Conservation (phyloP, 495 filamentous ascomycete genomes). For the Poronia punctata region DNA sequence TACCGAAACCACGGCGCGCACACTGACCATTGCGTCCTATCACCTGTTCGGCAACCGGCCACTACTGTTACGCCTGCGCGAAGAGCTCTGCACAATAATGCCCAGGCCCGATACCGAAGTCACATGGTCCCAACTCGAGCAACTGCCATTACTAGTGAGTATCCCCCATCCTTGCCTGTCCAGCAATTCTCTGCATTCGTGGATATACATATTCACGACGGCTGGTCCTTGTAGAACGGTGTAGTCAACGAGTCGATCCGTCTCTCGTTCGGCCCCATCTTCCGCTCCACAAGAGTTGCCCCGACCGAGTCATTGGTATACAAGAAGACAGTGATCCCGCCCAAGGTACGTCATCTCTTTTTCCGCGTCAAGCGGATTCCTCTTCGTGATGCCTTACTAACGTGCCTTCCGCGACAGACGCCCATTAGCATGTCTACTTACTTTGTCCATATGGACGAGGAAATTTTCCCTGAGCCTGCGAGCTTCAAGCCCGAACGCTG, state of each 20-base stretch:
- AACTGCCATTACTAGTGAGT: neutral
- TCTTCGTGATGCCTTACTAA: too few relatives aligned
- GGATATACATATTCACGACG: too few relatives aligned
- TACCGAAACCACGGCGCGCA: slow-evolving; percentile 19
- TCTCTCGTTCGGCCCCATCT: neutral
- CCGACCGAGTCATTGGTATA: neutral
- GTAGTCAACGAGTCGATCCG: slow-evolving; percentile 1
- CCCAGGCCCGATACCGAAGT: neutral
- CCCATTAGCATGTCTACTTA: slow-evolving; percentile 3
- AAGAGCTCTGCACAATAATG: neutral
- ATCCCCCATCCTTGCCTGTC: neutral
- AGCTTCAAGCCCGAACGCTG: slow-evolving; percentile 4
- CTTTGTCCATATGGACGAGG: neutral
- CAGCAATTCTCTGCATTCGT: too few relatives aligned
- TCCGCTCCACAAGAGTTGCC: neutral
- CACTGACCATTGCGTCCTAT: slow-evolving; percentile 13
- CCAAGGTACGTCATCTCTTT: slow-evolving; percentile 1
- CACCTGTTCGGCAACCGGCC: slow-evolving; percentile 22
- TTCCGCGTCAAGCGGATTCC: neutral
- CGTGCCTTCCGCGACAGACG: too few relatives aligned
- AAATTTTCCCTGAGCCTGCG: slow-evolving; percentile 1
- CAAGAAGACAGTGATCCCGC: neutral
- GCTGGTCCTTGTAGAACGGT: slow-evolving; percentile 1
- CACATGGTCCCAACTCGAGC: neutral
- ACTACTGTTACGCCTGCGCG: neutral